Percentiles rank a stretch among this genome's conserved stretches.
Evolutionary conservation across 2,329 filamentous ascomycete species (phyloP).

Genomic region (Lecanosticta acicola): DNA sequence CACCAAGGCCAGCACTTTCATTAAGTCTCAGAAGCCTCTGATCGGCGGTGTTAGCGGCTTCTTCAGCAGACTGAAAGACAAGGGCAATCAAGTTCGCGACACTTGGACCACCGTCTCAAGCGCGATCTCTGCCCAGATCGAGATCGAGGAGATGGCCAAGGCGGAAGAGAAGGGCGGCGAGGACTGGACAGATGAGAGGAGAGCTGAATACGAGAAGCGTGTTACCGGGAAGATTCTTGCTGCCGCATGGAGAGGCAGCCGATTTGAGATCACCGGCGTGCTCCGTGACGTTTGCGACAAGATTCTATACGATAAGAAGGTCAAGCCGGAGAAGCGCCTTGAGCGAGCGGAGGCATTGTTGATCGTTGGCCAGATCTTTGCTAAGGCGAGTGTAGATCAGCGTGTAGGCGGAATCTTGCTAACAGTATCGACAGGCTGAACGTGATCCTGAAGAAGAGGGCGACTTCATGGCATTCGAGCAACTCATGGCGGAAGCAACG

Average conservation of each 20-base stretch:
- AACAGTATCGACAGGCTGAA: slow-evolving; percentile 56
- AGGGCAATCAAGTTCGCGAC: slow-evolving; percentile 93
- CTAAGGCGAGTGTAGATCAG: slow-evolving; percentile 57
- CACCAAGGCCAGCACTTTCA: slow-evolving; percentile 75
- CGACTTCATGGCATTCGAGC: slow-evolving; percentile 97
- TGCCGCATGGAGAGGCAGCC: slow-evolving; percentile 91
- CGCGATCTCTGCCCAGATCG: slow-evolving; percentile 94
- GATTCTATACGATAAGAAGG: slow-evolving; percentile 72
- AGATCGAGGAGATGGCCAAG: slow-evolving; percentile 98
- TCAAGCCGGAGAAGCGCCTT: slow-evolving; percentile 75
- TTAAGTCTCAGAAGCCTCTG: slow-evolving; percentile 95
- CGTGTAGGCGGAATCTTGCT: slow-evolving; percentile 4
- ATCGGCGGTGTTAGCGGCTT: slow-evolving; percentile 78
- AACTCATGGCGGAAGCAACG: slow-evolving; percentile 92
- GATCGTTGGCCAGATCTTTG: slow-evolving; percentile 81
- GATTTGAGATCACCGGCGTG: slow-evolving; percentile 97
- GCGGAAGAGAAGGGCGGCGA: slow-evolving; percentile 91
- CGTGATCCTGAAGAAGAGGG: slow-evolving; percentile 93
- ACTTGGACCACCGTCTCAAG: slow-evolving; percentile 97
- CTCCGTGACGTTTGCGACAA: slow-evolving; percentile 89
- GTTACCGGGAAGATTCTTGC: slow-evolving; percentile 98
- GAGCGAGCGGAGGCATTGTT: slow-evolving; percentile 87
- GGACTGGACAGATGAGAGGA: slow-evolving; percentile 97
- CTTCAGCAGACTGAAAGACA: slow-evolving; percentile 89
- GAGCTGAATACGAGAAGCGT: slow-evolving; percentile 87